Evolutionary conservation across 169 alveolate genomes (phyloP).

Genomic region (Plasmodium knowlesi): DNA sequence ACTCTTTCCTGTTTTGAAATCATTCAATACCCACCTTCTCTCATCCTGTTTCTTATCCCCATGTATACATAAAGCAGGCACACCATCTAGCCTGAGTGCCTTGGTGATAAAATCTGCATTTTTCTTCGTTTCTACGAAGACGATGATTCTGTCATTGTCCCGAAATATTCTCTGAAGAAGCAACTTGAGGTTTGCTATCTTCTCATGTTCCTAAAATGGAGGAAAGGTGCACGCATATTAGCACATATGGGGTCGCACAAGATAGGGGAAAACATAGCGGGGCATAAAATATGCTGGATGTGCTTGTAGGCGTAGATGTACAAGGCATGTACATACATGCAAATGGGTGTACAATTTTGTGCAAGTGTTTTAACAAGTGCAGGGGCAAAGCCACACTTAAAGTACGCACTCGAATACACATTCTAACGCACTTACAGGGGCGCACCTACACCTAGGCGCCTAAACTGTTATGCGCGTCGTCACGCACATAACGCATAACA

Average conservation of each 20-base stretch:
- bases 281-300: not conserved
- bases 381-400: not conserved
- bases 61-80: slow-evolving; percentile 96
- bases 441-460: not conserved
- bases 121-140: slow-evolving; percentile 80
- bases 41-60: slow-evolving; percentile 98
- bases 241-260: not conserved
- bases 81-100: slow-evolving; percentile 92
- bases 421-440: not conserved
- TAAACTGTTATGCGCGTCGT: not conserved
- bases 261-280: not conserved
- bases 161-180: slow-evolving; percentile 59
- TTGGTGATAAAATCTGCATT: slow-evolving; percentile 91
- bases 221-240: not conserved
- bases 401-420: not conserved
- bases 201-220: slow-evolving; percentile 67
- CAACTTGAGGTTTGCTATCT: slow-evolving; percentile 34
- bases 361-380: not conserved
- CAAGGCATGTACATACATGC: slow-evolving; percentile 7
- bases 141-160: slow-evolving; percentile 68
- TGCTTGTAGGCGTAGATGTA: not conserved
- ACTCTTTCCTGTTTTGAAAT: slow-evolving; percentile 94
- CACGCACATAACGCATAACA: not conserved
- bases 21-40: slow-evolving; percentile 93
- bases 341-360: not conserved